Evolutionary conservation across 495 filamentous ascomycete species (phyloP).

Genomic region (Lophiostoma macrostomum): DNA sequence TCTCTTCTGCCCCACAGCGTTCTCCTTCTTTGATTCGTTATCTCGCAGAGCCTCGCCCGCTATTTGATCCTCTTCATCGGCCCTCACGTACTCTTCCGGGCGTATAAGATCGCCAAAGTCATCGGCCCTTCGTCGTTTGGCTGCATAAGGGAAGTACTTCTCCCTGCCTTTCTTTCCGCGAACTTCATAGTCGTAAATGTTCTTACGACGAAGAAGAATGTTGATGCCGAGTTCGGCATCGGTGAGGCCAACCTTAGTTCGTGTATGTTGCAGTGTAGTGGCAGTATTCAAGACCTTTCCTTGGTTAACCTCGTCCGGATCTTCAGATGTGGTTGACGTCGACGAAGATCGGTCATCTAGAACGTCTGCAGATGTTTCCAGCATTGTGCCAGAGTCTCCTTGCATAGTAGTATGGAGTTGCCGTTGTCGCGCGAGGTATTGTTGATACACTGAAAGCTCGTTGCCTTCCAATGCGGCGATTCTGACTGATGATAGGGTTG

Average conservation of each 20-base stretch:
- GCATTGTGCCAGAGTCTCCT: constrained; percentile 56
- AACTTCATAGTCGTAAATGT: constrained; percentile 87
- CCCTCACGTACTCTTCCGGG: constrained; percentile 89
- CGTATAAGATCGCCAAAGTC: constrained; percentile 92
- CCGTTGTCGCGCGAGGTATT: constrained; percentile 78
- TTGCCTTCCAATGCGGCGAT: constrained; percentile 65
- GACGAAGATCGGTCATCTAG: constrained; percentile 78
- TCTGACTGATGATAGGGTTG: constrained; percentile 57
- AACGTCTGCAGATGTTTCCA: constrained; percentile 71
- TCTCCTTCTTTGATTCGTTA: constrained; percentile 48
- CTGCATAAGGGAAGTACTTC: constrained; percentile 84
- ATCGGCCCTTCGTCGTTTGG: constrained; percentile 73
- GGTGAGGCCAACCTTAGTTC: constrained; percentile 74
- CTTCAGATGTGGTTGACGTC: constrained; percentile 79
- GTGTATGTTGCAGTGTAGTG: constrained; percentile 71
- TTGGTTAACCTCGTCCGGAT: constrained; percentile 85
- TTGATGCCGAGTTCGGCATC: constrained; percentile 90
- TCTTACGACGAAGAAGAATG: constrained; percentile 81
- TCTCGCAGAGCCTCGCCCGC: constrained; percentile 58
- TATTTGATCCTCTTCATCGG: constrained; percentile 84
- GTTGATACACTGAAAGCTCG: constrained; percentile 79
- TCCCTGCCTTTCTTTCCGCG: constrained; percentile 91
- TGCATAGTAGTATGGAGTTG: constrained; percentile 76
- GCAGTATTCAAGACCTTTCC: constrained; percentile 88
- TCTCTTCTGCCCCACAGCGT: constrained; percentile 83